Evolutionary conservation across 176 grass and related monocot genomes (phyloP), one percentile per base, ranked within the genome.

Genomic region (Rhipidocladum racemiflorum): DNA sequence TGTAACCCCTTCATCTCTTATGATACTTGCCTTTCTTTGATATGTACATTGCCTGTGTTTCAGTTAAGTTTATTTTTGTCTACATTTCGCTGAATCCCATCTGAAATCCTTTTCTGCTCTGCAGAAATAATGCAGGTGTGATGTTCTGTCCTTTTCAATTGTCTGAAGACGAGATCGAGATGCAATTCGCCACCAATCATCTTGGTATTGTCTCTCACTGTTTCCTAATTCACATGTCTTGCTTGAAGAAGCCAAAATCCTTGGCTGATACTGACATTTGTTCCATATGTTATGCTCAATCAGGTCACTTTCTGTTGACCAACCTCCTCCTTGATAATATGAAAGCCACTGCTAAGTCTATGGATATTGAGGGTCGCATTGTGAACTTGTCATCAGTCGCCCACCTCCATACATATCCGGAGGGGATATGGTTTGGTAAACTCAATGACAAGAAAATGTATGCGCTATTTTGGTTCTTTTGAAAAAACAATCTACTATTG

Each of bases 101-200:
- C 21, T 17, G 5, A 46, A 61, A 56, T 90, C 11, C n/a, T 72
- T 61, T 20, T 85, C 44, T 87, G 46, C 65, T 72, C 16, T 89
- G 54, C 83, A 97, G 95, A 89, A 97, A 97, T 68, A 97, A 97
- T 73, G 92, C 95, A 66, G 95, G 95, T 51, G 88, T 97, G 17
- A 97, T 97, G 95, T 93, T 94, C 71, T 97, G 95, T 70, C 95
- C 95, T 50, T 95, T 90, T 75, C 65, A 88, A 89, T 87, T 97
- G 80, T 97, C 95, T 68, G 80, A 84, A 80, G 95, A 97, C 86
- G 92, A 93, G 43, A 78, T 97, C 10, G 95, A 97, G 56, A 84
- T 93, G 87, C 95, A 95, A 25, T 97, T 97, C 15, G 95, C 92
- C 6, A 97, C 95, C 32, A 97, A 97, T 82, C 95, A 97, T 90